Conservation (phyloP, 192 early-diverging fungal genomes). For the Paraglomus occultum region DNA sequence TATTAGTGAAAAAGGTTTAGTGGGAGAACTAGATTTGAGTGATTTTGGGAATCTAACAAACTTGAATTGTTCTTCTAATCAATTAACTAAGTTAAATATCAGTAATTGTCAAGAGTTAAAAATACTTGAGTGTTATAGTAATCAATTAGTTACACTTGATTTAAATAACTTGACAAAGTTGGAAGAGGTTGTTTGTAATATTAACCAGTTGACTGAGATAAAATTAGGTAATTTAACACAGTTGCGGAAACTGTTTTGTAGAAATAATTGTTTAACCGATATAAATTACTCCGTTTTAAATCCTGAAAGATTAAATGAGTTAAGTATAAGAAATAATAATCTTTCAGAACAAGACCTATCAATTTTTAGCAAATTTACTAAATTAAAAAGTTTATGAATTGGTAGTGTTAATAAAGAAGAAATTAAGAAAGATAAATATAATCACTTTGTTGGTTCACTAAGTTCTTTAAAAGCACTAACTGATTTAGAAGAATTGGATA, state of each 20-base stretch:
- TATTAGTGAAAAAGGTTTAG: not conserved
- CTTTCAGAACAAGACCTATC: not conserved
- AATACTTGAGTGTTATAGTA: constrained; percentile 18
- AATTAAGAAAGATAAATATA: not conserved
- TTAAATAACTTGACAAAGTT: not conserved
- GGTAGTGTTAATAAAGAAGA: too few species aligned
- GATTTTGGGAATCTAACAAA: not conserved
- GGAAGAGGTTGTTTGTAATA: not conserved
- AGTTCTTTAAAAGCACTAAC: not conserved
- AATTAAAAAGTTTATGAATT: not conserved
- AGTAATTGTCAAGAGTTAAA: not conserved
- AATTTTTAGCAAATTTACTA: not conserved
- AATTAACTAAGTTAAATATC: not conserved
- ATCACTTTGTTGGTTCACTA: not conserved
- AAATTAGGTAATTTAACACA: not conserved
- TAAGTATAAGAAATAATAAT: not conserved
- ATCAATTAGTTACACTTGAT: not conserved
- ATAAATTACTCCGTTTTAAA: too few species aligned
- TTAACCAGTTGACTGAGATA: constrained; percentile 5
- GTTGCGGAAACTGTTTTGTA: not conserved
- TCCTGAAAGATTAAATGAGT: not conserved
- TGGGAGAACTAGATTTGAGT: not conserved
- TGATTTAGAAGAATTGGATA: not conserved
- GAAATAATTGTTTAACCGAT: too few species aligned
- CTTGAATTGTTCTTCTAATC: not conserved